These are phyloP conservation scores for Populus alba DNA, from an alignment of 345 rosid species.

Conservation along the genomic window DNA sequence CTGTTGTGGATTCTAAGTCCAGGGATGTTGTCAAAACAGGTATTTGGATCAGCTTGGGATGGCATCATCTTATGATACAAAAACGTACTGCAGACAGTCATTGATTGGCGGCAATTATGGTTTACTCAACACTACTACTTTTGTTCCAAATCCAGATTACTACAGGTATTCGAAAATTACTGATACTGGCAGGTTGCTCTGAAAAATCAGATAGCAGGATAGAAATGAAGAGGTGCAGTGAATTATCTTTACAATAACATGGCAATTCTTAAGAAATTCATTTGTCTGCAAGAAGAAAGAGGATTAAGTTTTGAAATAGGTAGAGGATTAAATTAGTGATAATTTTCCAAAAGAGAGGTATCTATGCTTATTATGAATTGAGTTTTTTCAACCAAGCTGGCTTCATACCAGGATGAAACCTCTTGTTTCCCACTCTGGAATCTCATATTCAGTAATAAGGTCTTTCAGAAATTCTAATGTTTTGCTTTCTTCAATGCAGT, in stretches of 20 bases:
- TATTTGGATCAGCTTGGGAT: slow-evolving; percentile 90
- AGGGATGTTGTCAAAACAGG: slow-evolving; percentile 46
- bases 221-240: neutral
- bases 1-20: slow-evolving; percentile 3
- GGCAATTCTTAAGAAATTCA: neutral
- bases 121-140: slow-evolving; percentile 66
- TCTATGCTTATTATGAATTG: neutral
- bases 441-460: neutral
- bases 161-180: slow-evolving; percentile 35
- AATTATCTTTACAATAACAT: neutral
- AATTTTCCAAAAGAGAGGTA: neutral
- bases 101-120: slow-evolving; percentile 90
- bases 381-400: neutral
- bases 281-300: neutral
- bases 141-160: slow-evolving; percentile 89
- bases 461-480: neutral
- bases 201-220: neutral
- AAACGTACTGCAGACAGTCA: slow-evolving; percentile 91
- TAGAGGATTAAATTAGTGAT: neutral
- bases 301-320: neutral
- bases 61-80: slow-evolving; percentile 64
- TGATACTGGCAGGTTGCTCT: neutral
- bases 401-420: neutral
- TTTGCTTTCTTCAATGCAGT: slow-evolving; percentile 42
- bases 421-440: neutral